phyloP scores from a whole-genome alignment of 352 stramenopile species.

The Phytophthora pinifolia region DNA sequence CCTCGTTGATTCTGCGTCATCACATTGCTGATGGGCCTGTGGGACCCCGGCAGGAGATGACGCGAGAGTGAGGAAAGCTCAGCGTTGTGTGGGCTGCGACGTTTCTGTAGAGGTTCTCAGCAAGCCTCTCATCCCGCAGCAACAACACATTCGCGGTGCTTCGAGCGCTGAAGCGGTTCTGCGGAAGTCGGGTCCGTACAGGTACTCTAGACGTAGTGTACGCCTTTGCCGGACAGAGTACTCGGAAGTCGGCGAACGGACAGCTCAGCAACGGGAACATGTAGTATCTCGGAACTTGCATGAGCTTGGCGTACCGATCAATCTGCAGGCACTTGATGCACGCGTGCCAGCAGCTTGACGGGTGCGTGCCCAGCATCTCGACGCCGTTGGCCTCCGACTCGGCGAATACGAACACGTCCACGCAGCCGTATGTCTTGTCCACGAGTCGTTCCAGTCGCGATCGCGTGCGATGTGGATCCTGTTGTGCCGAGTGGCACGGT shows the following conservation, averaged over 20 bases:
- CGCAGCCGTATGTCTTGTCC: slow-evolving; percentile 54
- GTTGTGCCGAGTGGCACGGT: slow-evolving; percentile 34
- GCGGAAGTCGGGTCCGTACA: slow-evolving; percentile 57
- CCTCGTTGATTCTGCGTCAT: too few species aligned
- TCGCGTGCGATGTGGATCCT: slow-evolving; percentile 28
- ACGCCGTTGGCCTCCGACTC: slow-evolving; percentile 32
- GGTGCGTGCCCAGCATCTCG: slow-evolving; percentile 36
- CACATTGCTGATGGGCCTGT: too few species aligned
- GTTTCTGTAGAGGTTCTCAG: too few species aligned
- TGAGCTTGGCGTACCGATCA: slow-evolving; percentile 27
- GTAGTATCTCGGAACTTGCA: slow-evolving; percentile 45
- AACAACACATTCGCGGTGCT: too few species aligned
- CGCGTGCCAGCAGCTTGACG: slow-evolving; percentile 45
- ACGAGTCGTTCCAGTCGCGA: slow-evolving; percentile 57
- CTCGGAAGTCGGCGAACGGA: slow-evolving; percentile 43
- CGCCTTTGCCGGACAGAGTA: slow-evolving; percentile 50
- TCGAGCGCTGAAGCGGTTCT: too few species aligned
- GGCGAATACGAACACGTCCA: slow-evolving; percentile 65
- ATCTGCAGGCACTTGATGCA: slow-evolving; percentile 50
- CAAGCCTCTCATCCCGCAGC: too few species aligned
- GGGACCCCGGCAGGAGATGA: too few species aligned
- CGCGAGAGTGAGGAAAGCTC: too few species aligned
- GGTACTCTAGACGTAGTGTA: slow-evolving; percentile 49
- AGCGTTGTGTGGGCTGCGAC: too few species aligned
- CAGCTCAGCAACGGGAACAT: slow-evolving; percentile 53